phyloP scores from a whole-genome alignment of 768 basidiomycete species.

The Pholiota molesta region DNA sequence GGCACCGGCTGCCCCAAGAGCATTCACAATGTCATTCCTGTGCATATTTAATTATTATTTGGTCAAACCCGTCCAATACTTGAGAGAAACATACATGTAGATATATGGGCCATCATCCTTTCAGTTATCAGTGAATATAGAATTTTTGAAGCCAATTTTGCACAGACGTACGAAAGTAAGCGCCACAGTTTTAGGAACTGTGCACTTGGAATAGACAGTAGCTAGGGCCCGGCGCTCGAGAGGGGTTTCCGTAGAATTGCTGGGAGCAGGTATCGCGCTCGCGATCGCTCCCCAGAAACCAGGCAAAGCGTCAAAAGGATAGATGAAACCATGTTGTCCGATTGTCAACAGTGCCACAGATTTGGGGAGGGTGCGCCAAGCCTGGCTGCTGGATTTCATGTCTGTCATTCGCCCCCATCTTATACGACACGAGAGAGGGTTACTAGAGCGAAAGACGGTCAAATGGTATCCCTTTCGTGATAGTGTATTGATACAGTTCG shows the following conservation, averaged over 20 bases:
- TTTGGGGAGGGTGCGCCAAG: neutral
- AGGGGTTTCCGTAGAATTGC: conserved; percentile 3
- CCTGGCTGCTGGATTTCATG: neutral
- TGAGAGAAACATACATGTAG: conserved; percentile 23
- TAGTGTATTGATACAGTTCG: too few relatives aligned
- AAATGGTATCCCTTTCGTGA: neutral
- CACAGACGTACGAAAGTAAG: conserved; percentile 23
- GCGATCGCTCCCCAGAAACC: conserved; percentile 10
- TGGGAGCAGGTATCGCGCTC: neutral
- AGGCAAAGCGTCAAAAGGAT: conserved; percentile 5
- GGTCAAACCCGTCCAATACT: too few relatives aligned
- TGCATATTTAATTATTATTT: too few relatives aligned
- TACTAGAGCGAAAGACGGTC: neutral
- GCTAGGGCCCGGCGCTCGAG: conserved; percentile 25
- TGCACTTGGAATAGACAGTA: conserved; percentile 34
- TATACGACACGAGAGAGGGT: neutral
- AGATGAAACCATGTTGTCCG: neutral
- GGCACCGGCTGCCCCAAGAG: conserved; percentile 34
- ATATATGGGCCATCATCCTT: conserved; percentile 41
- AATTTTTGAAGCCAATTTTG: neutral
- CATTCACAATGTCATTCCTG: conserved; percentile 28
- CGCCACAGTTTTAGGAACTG: conserved; percentile 30
- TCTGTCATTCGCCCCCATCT: neutral
- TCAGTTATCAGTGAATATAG: neutral
- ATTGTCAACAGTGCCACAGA: neutral